Base-by-base conservation (phyloP, 495 filamentous ascomycete genomes). In the Geopyxis carbonaria region DNA sequence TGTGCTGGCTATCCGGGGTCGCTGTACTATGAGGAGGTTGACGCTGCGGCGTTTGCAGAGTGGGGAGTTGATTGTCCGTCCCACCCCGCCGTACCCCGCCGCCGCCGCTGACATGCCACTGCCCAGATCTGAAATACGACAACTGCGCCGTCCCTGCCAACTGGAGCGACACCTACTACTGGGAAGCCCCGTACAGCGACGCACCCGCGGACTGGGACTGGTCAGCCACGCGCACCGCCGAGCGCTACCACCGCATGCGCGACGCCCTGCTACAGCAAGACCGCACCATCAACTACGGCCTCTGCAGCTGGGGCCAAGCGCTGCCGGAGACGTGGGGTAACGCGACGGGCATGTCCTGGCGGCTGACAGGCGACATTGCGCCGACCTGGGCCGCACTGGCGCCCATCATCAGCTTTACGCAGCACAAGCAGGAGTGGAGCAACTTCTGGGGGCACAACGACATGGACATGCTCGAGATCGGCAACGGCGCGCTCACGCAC, bases 401-500 rank as follows among this genome's bases (percentile, higher is more conserved):
- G 25, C 49, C 42, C 34, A 61, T 72, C 31, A 49, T 53, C 9
- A 61, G 65, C 58, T 48, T 53, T 20, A 45, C 33, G 20, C 36
- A 29, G 15, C 57, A 45, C 43, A 38, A 18, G 4, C 23, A 49
- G 9, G 22, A 45, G 13, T 43, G 42, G 30, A 62, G 59, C 51
- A 34, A 58, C 48, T 57, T 53, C 22, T 51, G 42, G 40, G 45
- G 44, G 4, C 45, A 56, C 21, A 67, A 70, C 5, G 75, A 80
- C 45, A 25, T 29, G 5, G 76, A 81, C 48, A 78, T 78, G 75
- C 64, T 80, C 0, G 76, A 80, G 45, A 62, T 80, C 22, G 75
- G 75, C 6, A 78, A 77, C 45, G 70, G 66, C 4, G 58, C 61
- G 3, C 57, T 79, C 32, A 51, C 48, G 5, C 4, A 15, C 8